A percentile compares a stretch with the other conserved stretches of the same genome.
phyloP scores from a whole-genome alignment of 2,329 filamentous ascomycete species.

The Diaporthe longicolla region DNA sequence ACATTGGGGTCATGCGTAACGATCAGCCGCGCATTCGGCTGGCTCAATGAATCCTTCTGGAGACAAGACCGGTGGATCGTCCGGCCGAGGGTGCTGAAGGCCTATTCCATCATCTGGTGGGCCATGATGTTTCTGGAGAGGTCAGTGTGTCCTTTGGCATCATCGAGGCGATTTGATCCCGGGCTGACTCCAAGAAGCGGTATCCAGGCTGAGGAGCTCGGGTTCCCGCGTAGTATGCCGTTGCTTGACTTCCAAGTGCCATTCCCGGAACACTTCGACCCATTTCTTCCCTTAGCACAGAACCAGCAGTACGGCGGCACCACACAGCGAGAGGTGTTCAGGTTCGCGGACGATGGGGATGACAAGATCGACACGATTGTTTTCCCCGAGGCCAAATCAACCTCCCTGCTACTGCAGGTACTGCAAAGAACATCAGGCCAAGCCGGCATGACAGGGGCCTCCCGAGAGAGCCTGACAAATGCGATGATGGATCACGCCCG shows the following conservation, averaged over 20 bases:
- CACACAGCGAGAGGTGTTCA: slow-evolving; percentile 34
- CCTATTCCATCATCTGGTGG: slow-evolving; percentile 51
- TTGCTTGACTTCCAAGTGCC: slow-evolving; percentile 45
- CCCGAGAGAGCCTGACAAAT: slow-evolving; percentile 20
- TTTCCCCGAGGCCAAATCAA: slow-evolving; percentile 49
- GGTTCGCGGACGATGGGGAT: slow-evolving; percentile 45
- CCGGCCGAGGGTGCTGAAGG: slow-evolving; percentile 46
- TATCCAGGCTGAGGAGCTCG: slow-evolving; percentile 47
- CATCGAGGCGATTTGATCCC: neutral
- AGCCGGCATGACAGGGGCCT: neutral
- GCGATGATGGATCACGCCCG: slow-evolving; percentile 28
- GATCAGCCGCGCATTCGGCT: slow-evolving; percentile 48
- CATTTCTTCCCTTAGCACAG: slow-evolving; percentile 42
- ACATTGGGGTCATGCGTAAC: slow-evolving; percentile 48
- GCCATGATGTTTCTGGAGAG: slow-evolving; percentile 50
- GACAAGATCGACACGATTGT: slow-evolving; percentile 47
- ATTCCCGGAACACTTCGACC: slow-evolving; percentile 47
- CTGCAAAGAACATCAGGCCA: slow-evolving; percentile 44
- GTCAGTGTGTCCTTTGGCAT: slow-evolving; percentile 41
- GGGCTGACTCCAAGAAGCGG: slow-evolving; percentile 42
- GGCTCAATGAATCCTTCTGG: slow-evolving; percentile 48
- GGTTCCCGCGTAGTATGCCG: slow-evolving; percentile 46
- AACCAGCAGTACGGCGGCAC: slow-evolving; percentile 39
- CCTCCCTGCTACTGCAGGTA: slow-evolving; percentile 47
- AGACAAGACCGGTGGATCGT: slow-evolving; percentile 43